Conservation (phyloP, 1,284 basidiomycete species). For the Cryptococcus sp. region DNA sequence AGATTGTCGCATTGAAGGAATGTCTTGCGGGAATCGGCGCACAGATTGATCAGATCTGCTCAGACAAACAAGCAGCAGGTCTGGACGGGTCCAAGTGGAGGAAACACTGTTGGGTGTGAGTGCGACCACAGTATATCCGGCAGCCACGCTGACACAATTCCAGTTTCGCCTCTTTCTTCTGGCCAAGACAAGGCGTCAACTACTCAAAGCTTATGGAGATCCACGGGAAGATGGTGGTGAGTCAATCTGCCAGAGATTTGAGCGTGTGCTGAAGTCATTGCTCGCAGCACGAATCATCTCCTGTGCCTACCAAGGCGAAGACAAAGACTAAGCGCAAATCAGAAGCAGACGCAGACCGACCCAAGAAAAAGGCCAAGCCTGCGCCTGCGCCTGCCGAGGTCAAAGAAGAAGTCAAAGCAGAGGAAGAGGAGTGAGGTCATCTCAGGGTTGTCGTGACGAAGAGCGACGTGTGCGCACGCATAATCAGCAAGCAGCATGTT, state of each 20-base stretch:
- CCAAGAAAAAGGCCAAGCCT: constrained; percentile 34
- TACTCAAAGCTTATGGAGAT: constrained; percentile 88
- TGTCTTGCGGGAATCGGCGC: constrained; percentile 91
- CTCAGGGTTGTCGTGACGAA: too few species aligned
- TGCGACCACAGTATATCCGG: constrained; percentile 31
- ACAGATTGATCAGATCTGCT: constrained; percentile 83
- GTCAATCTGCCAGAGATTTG: constrained; percentile 7
- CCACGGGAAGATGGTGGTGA: constrained; percentile 82
- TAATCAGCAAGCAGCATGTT: too few species aligned
- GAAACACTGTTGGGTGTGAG: constrained; percentile 93
- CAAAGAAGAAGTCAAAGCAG: constrained; percentile 20
- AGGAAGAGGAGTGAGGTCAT: constrained; percentile 2
- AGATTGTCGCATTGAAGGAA: constrained; percentile 92
- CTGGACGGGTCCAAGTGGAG: constrained; percentile 83
- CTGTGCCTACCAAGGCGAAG: constrained; percentile 26
- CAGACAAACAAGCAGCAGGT: constrained; percentile 70
- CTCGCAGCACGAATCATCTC: constrained; percentile 12
- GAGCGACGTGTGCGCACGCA: too few species aligned
- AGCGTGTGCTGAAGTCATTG: constrained; percentile 7
- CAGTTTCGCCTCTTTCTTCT: constrained; percentile 91
- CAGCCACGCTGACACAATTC: background rate
- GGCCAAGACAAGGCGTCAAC: constrained; percentile 90
- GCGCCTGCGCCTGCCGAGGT: background rate
- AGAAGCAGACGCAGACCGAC: constrained; percentile 24
- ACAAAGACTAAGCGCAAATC: constrained; percentile 37